Evolutionary conservation across 2,329 filamentous ascomycete genomes (phyloP).

Genomic region (Monosporascus cannonballus): DNA sequence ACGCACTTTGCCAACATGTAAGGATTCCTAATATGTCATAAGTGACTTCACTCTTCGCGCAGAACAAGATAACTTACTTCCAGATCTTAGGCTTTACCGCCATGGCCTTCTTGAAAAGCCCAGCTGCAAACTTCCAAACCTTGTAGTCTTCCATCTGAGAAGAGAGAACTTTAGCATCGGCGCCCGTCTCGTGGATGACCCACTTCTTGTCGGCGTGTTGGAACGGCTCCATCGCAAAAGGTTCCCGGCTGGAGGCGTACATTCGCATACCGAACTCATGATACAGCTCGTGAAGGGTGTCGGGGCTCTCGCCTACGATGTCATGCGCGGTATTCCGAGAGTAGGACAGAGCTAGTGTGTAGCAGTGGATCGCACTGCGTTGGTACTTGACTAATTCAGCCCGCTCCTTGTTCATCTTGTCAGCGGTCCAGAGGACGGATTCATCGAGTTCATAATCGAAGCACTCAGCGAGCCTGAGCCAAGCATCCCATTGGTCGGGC

Average conservation of each 20-base stretch:
- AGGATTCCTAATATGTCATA: slow-evolving; percentile 35
- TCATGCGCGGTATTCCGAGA: slow-evolving; percentile 40
- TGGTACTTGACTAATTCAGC: slow-evolving; percentile 69
- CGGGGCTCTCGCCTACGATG: slow-evolving; percentile 35
- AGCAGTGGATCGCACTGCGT: slow-evolving; percentile 76
- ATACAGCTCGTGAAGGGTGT: slow-evolving; percentile 52
- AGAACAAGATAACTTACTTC: slow-evolving; percentile 38
- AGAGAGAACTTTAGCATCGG: slow-evolving; percentile 45
- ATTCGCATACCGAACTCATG: slow-evolving; percentile 56
- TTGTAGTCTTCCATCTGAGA: slow-evolving; percentile 53
- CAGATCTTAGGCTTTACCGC: slow-evolving; percentile 48
- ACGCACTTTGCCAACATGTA: slow-evolving; percentile 58
- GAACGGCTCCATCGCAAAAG: slow-evolving; percentile 58
- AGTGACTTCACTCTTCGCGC: slow-evolving; percentile 9
- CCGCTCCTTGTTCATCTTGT: slow-evolving; percentile 83
- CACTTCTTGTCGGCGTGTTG: slow-evolving; percentile 49
- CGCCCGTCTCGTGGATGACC: slow-evolving; percentile 45
- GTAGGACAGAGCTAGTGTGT: slow-evolving; percentile 54
- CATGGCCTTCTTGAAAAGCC: slow-evolving; percentile 51
- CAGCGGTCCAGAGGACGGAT: slow-evolving; percentile 78
- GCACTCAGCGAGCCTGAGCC: slow-evolving; percentile 82
- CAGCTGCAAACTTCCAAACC: slow-evolving; percentile 55
- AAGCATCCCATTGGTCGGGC: slow-evolving; percentile 78
- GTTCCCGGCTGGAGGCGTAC: slow-evolving; percentile 56
- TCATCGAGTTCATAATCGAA: slow-evolving; percentile 87